A percentile compares a stretch with the other conserved stretches of the same genome.
These are phyloP conservation scores for Cocos nucifera DNA, from an alignment of 176 grass and related monocot species.

Conservation along the genomic window DNA sequence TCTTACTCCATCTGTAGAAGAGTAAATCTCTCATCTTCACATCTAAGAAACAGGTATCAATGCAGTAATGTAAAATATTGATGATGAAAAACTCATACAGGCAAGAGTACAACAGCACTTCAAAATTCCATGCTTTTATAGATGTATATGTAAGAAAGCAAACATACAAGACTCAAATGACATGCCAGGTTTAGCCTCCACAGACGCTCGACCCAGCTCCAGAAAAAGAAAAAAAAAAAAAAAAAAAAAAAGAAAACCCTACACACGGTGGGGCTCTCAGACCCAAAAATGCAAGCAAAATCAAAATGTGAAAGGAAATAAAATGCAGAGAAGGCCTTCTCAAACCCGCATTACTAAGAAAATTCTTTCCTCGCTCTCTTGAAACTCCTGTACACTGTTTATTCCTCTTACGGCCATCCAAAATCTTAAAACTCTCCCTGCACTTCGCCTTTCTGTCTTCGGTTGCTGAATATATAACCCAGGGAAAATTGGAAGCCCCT, in stretches of 20 bases:
- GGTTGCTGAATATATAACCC: constrained; percentile 30
- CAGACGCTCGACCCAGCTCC: constrained; percentile 19
- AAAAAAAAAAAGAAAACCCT: constrained; percentile 43
- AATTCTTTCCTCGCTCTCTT: constrained; percentile 28
- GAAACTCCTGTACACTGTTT: constrained; percentile 75
- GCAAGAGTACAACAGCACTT: not conserved
- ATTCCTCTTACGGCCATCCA: constrained; percentile 53
- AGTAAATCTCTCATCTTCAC: too few species aligned
- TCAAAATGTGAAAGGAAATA: constrained; percentile 31
- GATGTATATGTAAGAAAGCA: constrained; percentile 28
- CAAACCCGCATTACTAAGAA: not conserved
- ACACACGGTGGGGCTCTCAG: constrained; percentile 32
- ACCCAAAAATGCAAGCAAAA: constrained; percentile 26
- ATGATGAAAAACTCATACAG: constrained; percentile 4
- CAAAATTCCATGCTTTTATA: constrained; percentile 35
- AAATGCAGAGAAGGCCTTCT: constrained; percentile 39
- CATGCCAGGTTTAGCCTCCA: constrained; percentile 12
- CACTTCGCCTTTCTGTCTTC: constrained; percentile 44
- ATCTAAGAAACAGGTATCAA: not conserved
- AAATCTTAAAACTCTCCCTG: constrained; percentile 66
- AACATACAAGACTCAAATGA: constrained; percentile 27
- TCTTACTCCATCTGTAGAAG: too few species aligned
- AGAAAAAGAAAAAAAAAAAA: constrained; percentile 23
- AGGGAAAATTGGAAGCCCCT: constrained; percentile 26
- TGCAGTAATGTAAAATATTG: not conserved